Base-by-base conservation (phyloP, 805 yeast species). In the Candida endomychidarum region DNA sequence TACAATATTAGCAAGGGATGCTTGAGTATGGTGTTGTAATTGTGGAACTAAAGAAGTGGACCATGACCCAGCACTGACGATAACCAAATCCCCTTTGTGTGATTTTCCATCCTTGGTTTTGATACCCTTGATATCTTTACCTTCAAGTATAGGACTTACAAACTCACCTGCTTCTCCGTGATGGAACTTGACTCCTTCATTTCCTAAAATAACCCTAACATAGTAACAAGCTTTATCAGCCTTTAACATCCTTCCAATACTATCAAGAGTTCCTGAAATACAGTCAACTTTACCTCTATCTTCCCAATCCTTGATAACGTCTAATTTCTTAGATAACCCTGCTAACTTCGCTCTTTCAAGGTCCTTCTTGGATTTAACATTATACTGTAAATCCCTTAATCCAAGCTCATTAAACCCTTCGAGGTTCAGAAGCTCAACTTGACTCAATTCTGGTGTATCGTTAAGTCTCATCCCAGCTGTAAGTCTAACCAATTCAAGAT, bases 11-110 rank as follows among this genome's bases (percentile, higher is more conserved):
- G 70, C 72, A 6, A 58, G 53, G 10, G 63, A 54, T 0, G 63
- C 72, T 43, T 64, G 69, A 43, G 56, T 58, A 27, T 63, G 51
- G 8, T 69, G 68, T 34, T 57, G 61, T 5, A 67, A 54, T 38
- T 58, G 63, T 11, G 69, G 67, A 21, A 59, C 50, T 5, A 60
- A 40, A 9, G 43, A 37, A 4, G 58, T 49, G 3, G 49, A 37
- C 65, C 65, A 61, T 12, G 63, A 59, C 8, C 67, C 67, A 38
- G 57, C 51, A 19, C 49, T 49, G 11, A 59, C 40, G n/a, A 61
- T 56, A 2, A 49, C 52, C 21, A 57, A 41, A 17, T 52, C 57
- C 8, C 62, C 52, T 24, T 18, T 17, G 38, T 60, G 62, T 0
- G 20, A 32, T 6, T 47, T 42, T 2, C 66, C 67, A 31, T 57